Evolutionary conservation across 108 stramenopile genomes (phyloP).

Genomic region (Cyclotella cryptica): DNA sequence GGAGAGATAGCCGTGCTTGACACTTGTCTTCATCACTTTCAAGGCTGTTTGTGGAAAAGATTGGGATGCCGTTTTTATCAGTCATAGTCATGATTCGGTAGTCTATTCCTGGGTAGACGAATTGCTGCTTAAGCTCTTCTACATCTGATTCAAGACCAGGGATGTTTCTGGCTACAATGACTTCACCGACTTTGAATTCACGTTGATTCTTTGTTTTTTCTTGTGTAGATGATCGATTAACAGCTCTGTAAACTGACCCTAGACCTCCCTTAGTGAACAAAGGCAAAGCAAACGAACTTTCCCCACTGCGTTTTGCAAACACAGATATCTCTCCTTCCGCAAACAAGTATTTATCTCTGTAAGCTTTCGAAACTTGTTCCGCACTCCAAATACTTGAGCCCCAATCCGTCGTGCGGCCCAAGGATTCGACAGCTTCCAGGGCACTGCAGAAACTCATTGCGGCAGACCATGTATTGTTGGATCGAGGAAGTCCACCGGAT

Average conservation of each 20-base stretch:
- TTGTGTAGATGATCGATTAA: constrained; percentile 2
- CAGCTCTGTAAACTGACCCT: constrained; percentile 33
- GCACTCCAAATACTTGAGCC: constrained; percentile 53
- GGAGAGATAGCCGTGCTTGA: constrained; percentile 47
- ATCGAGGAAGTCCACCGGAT: constrained; percentile 56
- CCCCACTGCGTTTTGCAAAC: constrained; percentile 43
- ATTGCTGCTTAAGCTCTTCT: constrained; percentile 40
- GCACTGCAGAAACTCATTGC: constrained; percentile 60
- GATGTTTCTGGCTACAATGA: constrained; percentile 55
- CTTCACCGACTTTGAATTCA: constrained; percentile 59
- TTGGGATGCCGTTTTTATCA: constrained; percentile 44
- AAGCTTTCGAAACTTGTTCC: constrained; percentile 33
- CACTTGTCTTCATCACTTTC: constrained; percentile 28
- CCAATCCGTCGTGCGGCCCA: constrained; percentile 60
- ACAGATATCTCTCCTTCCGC: constrained; percentile 51
- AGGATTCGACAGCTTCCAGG: constrained; percentile 48
- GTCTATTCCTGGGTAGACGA: constrained; percentile 55
- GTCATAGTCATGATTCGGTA: constrained; percentile 68
- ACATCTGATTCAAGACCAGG: constrained; percentile 20
- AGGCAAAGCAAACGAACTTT: constrained; percentile 47
- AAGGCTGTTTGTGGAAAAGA: constrained; percentile 52
- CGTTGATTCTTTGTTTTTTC: constrained; percentile 10
- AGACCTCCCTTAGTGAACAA: constrained; percentile 43
- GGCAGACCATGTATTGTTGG: constrained; percentile 57
- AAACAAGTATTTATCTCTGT: constrained; percentile 18